phyloP scores from a whole-genome alignment of 768 basidiomycete genomes.

The Gloeophyllum trabeum region DNA sequence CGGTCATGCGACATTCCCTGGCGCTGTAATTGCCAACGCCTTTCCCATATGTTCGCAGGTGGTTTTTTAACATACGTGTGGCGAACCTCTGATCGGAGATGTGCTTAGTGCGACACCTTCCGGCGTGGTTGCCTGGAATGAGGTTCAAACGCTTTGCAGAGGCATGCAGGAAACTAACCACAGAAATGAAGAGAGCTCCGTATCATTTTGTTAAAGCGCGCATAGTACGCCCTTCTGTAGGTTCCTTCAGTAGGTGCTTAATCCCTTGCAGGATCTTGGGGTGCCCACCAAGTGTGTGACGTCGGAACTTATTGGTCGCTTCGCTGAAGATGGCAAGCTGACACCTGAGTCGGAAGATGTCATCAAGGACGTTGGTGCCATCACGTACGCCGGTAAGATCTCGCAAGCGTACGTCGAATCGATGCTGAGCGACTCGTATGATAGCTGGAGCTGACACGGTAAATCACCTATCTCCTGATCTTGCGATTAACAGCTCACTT shows the following conservation, averaged over 20 bases:
- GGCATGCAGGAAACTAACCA: not conserved
- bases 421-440: not conserved
- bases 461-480: not conserved
- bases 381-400: not conserved
- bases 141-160: not conserved
- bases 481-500: not conserved
- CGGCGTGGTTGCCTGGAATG: slow-evolving; percentile 4
- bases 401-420: not conserved
- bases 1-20: not conserved
- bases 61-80: too few species aligned
- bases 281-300: not conserved
- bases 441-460: not conserved
- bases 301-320: not conserved
- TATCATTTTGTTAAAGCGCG: not conserved
- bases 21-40: not conserved
- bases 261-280: not conserved
- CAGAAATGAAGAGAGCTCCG: slow-evolving; percentile 1
- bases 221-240: not conserved
- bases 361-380: not conserved
- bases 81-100: too few species aligned
- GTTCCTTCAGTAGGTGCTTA: not conserved
- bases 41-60: not conserved
- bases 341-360: not conserved
- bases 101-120: slow-evolving; percentile 4
- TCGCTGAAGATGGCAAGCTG: not conserved